Conservation (phyloP, 169 alveolate species). For the Plasmodium gaboni region DNA sequence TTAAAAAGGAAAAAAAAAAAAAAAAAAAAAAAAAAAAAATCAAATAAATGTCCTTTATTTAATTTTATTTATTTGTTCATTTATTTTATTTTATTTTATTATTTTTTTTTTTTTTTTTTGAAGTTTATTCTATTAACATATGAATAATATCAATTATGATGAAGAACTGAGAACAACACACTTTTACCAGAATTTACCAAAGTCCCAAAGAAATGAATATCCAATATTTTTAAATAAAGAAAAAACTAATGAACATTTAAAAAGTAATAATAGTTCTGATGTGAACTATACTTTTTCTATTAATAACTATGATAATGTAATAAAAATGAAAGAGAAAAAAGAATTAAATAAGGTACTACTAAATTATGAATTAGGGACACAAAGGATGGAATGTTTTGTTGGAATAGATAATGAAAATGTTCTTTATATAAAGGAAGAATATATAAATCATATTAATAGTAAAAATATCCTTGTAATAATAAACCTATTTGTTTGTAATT, state of each 20-base stretch:
- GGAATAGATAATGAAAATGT: constrained; percentile 52
- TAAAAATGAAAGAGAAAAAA: constrained; percentile 14
- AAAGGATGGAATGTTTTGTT: constrained; percentile 32
- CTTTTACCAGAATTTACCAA: not conserved
- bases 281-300: not conserved
- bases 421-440: constrained; percentile 29
- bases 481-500: constrained; percentile 47
- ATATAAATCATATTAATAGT: constrained; percentile 32
- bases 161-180: constrained; percentile 10
- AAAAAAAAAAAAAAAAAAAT: too few species aligned
- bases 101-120: not conserved
- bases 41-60: too few species aligned
- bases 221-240: not conserved
- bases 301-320: not conserved
- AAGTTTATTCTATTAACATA: constrained; percentile 1
- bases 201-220: not conserved
- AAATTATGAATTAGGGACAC: constrained; percentile 21
- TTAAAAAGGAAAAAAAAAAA: too few species aligned
- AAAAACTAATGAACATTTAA: not conserved
- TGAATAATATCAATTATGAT: constrained; percentile 10
- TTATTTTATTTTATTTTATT: not conserved
- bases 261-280: constrained; percentile 6
- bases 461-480: constrained; percentile 32
- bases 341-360: not conserved
- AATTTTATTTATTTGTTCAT: too few species aligned